Percentiles rank a stretch among this genome's conserved stretches.
Conservation (phyloP, 202 grass and related monocot genomes). For the Miscanthus sacchariflorus region DNA sequence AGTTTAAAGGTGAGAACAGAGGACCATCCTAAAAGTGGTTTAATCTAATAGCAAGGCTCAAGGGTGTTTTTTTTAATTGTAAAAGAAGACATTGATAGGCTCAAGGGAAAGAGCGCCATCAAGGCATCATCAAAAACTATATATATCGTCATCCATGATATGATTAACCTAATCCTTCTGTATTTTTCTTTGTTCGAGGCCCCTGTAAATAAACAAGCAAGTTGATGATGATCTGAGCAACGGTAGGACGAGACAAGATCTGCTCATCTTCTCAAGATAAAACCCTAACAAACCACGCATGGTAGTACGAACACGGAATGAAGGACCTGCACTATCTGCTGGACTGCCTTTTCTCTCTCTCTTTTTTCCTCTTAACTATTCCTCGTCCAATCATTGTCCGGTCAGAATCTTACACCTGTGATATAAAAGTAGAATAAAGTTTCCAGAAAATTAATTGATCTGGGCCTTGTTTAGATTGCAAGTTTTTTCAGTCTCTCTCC, state of each 20-base stretch:
- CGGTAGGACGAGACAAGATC: slow-evolving; percentile 33
- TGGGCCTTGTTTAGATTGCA: too few species aligned
- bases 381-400: slow-evolving; percentile 47
- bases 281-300: background rate
- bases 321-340: background rate
- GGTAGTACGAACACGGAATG: slow-evolving; percentile 17
- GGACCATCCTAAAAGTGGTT: slow-evolving; percentile 29
- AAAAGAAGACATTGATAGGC: background rate
- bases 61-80: background rate
- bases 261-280: slow-evolving; percentile 19
- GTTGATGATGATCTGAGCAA: background rate
- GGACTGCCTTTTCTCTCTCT: background rate
- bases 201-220: background rate
- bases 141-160: slow-evolving; percentile 17
- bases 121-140: slow-evolving; percentile 4
- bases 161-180: slow-evolving; percentile 41
- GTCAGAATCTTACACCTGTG: slow-evolving; percentile 34
- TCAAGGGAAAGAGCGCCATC: background rate
- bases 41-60: slow-evolving; percentile 4
- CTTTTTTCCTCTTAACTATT: background rate
- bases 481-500: too few species aligned
- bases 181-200: background rate
- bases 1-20: slow-evolving; percentile 23
- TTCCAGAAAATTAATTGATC: too few species aligned
- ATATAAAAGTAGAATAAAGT: background rate